A percentile compares a stretch with the other conserved stretches of the same genome.
Conservation (phyloP, 768 basidiomycete species). For the Xanthoconium purpureum region DNA sequence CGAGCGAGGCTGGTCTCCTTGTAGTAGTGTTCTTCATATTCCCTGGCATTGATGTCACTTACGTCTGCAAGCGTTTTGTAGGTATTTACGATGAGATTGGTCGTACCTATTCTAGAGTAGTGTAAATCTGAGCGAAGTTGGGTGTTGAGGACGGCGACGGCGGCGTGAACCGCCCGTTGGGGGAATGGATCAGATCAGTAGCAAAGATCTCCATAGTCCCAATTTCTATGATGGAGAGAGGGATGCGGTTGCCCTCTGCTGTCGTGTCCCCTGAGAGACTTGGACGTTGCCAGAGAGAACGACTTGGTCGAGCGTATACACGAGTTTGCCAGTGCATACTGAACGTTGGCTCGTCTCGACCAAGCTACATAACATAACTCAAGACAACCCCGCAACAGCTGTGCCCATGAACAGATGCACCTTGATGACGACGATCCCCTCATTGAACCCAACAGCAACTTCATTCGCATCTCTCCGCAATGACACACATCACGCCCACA, state of each 20-base stretch:
- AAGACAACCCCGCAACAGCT: not conserved
- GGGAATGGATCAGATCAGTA: slow-evolving; percentile 80
- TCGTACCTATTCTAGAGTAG: slow-evolving; percentile 70
- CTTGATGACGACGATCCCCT: slow-evolving; percentile 94
- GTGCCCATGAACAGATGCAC: slow-evolving; percentile 33
- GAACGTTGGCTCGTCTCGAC: slow-evolving; percentile 92
- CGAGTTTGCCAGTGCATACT: slow-evolving; percentile 94
- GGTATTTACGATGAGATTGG: slow-evolving; percentile 81
- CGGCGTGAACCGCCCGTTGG: slow-evolving; percentile 92
- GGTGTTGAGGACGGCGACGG: slow-evolving; percentile 75
- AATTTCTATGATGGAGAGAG: slow-evolving; percentile 80
- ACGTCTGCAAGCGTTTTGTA: slow-evolving; percentile 75
- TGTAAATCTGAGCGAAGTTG: slow-evolving; percentile 86
- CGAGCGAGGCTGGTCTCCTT: slow-evolving; percentile 68
- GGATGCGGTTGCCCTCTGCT: slow-evolving; percentile 79
- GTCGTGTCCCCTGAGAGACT: slow-evolving; percentile 45
- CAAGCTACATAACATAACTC: slow-evolving; percentile 52
- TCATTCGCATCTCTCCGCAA: slow-evolving; percentile 85
- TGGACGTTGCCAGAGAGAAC: slow-evolving; percentile 88
- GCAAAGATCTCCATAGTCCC: slow-evolving; percentile 95
- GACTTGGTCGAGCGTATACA: slow-evolving; percentile 89
- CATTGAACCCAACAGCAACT: slow-evolving; percentile 93
- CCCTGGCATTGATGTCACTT: slow-evolving; percentile 77
- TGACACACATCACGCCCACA: slow-evolving; percentile 92
- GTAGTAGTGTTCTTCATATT: slow-evolving; percentile 81